Base-by-base conservation (phyloP, 1,284 basidiomycete species). In the Papiliotrema flavescens region DNA sequence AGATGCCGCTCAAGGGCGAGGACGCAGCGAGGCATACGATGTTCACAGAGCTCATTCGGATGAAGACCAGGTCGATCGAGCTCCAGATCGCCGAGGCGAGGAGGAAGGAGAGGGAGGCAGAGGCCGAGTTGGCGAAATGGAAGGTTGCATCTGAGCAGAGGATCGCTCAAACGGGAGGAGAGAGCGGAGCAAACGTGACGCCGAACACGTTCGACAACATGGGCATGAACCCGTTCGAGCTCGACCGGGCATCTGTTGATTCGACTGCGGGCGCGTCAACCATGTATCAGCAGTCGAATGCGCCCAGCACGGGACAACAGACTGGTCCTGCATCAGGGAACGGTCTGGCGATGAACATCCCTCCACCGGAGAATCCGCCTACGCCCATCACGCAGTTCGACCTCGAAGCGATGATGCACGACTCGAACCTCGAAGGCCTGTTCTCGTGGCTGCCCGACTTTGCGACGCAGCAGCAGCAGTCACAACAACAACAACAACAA, bases 81-180 rank as follows among this genome's bases (percentile, higher is more conserved):
- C 58, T 74, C 20, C 69, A 74, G 57, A 76, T 76, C 23, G 74
- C 71, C 9, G 64, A 73, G 48, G 71, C 73, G 23, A 63, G 65
- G 42, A 55, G 64, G 37, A 69, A 66, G 41, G 73, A 74, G 53
- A 63, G 61, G 35, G 69, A 73, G 45, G 73, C 73, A 2, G 72
- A 74, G 48, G 46, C 71, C 47, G 73, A 73, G 41, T 58, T 76
- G 22, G 45, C 57, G 32, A 63, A 62, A n/a, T 54, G 73, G 28
- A 69, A 61, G 44, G 17, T 17, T n/a, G 44, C 28, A 9, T 15
- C 49, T n/a, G 37, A 24, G 14, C 11, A 14, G 47, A 36, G 23
- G 35, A 36, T 49, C 19, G 34, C 32, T 4, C 9, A 20, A 20
- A 37, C 47, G 34, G 28, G 9, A 3, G 23, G 15, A 8, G 20